Evolutionary conservation across 345 rosid species (phyloP).

Genomic region (Schrenkiella parvula): DNA sequence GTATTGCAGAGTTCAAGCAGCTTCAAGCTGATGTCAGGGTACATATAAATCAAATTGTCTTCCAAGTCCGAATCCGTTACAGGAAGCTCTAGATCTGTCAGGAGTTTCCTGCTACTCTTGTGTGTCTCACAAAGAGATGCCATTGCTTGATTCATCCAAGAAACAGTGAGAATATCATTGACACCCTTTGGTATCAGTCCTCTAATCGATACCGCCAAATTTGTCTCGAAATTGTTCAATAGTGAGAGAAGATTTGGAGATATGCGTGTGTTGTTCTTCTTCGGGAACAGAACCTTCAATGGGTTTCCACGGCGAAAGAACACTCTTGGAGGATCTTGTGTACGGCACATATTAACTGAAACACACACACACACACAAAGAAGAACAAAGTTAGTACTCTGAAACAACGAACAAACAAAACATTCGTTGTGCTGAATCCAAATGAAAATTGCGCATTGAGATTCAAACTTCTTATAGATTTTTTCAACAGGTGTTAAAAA

Average conservation of each 20-base stretch:
- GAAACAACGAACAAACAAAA: neutral
- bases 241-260: conserved; percentile 43
- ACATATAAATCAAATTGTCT: conserved; percentile 64
- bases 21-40: conserved; percentile 70
- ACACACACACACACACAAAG: neutral
- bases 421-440: no score
- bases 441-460: neutral
- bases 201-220: conserved; percentile 50
- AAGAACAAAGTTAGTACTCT: neutral
- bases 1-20: conserved; percentile 66
- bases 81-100: conserved; percentile 57
- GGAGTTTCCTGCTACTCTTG: conserved; percentile 41
- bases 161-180: conserved; percentile 47
- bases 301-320: conserved; percentile 58
- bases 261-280: conserved; percentile 41
- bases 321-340: conserved; percentile 51
- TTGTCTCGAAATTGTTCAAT: conserved; percentile 53
- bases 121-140: conserved; percentile 68
- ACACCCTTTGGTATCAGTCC: conserved; percentile 54
- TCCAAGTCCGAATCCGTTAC: conserved; percentile 64
- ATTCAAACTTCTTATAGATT: neutral
- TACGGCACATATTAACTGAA: conserved; percentile 51
- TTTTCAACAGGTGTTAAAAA: neutral
- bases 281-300: conserved; percentile 58
- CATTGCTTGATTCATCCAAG: conserved; percentile 82